These are phyloP conservation scores for Microbotryomycetes sp. DNA, from an alignment of 1,284 basidiomycete species.

Conservation along the genomic window DNA sequence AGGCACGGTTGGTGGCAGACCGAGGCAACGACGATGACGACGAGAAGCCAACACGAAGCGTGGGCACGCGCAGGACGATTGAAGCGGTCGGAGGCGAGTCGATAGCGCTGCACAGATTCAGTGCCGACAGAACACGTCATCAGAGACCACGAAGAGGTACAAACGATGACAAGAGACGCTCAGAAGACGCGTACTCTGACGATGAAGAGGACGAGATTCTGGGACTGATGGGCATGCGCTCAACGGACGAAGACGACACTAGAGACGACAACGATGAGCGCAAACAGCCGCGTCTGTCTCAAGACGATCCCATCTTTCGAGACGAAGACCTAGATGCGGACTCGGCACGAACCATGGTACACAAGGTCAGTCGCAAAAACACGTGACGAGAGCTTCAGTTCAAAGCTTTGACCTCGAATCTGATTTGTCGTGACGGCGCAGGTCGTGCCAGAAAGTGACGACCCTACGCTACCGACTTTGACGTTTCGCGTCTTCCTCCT, in stretches of 20 bases:
- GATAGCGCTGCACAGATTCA: neutral
- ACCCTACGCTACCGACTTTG: conserved; percentile 49
- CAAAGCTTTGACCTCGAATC: neutral
- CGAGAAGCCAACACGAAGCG: neutral
- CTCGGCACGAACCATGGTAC: conserved; percentile 11
- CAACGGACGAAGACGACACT: neutral
- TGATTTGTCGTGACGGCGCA: neutral
- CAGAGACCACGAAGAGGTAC: neutral
- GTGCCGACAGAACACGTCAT: neutral
- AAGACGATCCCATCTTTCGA: neutral
- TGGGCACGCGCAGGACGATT: neutral
- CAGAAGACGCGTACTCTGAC: neutral
- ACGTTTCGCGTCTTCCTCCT: conserved; percentile 50
- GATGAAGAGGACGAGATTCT: conserved; percentile 3
- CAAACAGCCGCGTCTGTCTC: neutral
- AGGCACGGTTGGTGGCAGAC: too few species aligned
- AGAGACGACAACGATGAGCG: neutral
- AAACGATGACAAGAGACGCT: neutral
- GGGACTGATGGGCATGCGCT: conserved; percentile 1
- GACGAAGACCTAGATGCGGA: conserved; percentile 7
- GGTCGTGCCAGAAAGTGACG: conserved; percentile 51
- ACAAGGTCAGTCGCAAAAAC: conserved; percentile 5
- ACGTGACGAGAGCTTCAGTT: neutral
- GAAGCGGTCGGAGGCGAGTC: neutral
- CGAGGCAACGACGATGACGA: neutral